Evolutionary conservation across 805 yeast genomes (phyloP), one percentile per base, ranked within the genome.

Genomic region (Yamadazyma insecticola): DNA sequence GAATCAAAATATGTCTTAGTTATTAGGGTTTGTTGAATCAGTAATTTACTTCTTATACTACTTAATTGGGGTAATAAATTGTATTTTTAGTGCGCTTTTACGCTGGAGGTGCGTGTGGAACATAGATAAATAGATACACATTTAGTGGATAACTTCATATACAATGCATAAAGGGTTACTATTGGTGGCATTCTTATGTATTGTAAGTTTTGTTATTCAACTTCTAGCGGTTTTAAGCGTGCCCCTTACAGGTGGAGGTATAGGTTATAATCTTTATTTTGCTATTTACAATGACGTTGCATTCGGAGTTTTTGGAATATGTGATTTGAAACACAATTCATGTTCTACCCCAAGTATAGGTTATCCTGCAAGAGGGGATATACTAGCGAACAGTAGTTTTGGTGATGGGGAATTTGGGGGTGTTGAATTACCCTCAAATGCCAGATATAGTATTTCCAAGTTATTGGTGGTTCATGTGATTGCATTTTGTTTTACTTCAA

Each of bases 301-400:
- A n/a, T 66, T 55, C 45, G 72, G 72, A 2, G 70, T 66, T n/a
- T 60, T 64, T 43, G 72, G 72, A 3, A 40, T 64, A 24, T 66
- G 72, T 40, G 57, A 60, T 36, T 29, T 43, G 13, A 23, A n/a
- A 11, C 35, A 45, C n/a, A 31, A 41, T 9, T 28, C 33, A 4
- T 66, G 72, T 39, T 52, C 69, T 2, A n/a, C 27, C 1, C 55
- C 67, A 3, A 30, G 40, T 14, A 57, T 66, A 15, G 72, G 72
- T 3, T 66, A 66, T 35, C 61, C 63, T 3, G 6, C 21, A 11
- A 26, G 22, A 6, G 28, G 26, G 15, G 10, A 10, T 8, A 16
- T 24, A 7, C 22, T 26, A 13, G 27, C 22, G 4, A 11, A 13
- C 9, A 24, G 19, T 20, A 20, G 14, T 15, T 24, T 32, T 10